These are phyloP conservation scores for Blastobotrys aristatus DNA, from an alignment of 1,139 yeast genomes.

Conservation along the genomic window DNA sequence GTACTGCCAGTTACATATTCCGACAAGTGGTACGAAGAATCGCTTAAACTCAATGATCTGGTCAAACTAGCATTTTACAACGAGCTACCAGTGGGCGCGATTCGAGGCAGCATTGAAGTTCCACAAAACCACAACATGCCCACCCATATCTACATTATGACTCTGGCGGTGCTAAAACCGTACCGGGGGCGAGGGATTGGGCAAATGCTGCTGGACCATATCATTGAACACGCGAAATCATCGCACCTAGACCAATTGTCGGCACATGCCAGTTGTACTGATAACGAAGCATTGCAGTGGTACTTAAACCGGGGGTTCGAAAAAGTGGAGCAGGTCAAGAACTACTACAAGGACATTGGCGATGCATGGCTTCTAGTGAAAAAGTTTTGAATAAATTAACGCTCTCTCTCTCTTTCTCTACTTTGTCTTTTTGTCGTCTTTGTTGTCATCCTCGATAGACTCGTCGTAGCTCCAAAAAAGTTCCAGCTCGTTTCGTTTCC, in stretches of 20 bases:
- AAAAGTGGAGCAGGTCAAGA: conserved; percentile 39
- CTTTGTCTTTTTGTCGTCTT: conserved; percentile 1
- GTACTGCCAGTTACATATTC: conserved; percentile 32
- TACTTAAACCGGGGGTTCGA: conserved; percentile 51
- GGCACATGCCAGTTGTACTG: conserved; percentile 52
- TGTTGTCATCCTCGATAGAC: background rate
- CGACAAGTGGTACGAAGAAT: conserved; percentile 46
- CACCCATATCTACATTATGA: conserved; percentile 55
- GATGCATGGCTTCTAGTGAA: conserved; percentile 25
- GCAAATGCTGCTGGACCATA: conserved; percentile 47
- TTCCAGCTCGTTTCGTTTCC: conserved; percentile 39
- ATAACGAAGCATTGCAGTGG: conserved; percentile 50
- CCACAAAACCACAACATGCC: conserved; percentile 42
- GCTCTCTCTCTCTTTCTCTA: too few species aligned
- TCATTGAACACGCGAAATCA: conserved; percentile 49
- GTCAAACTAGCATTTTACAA: conserved; percentile 47
- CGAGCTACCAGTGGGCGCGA: conserved; percentile 68
- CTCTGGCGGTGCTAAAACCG: conserved; percentile 58
- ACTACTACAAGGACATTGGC: conserved; percentile 45
- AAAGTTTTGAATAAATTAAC: conserved; percentile 1
- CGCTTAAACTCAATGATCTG: conserved; percentile 36
- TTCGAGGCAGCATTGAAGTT: conserved; percentile 39
- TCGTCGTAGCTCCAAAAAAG: conserved; percentile 40
- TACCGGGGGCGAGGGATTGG: conserved; percentile 64
- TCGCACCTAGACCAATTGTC: conserved; percentile 51